Evolutionary conservation across 441 rosid genomes (phyloP), one percentile per base, ranked within the genome.

Genomic region (Geranium incanum): DNA sequence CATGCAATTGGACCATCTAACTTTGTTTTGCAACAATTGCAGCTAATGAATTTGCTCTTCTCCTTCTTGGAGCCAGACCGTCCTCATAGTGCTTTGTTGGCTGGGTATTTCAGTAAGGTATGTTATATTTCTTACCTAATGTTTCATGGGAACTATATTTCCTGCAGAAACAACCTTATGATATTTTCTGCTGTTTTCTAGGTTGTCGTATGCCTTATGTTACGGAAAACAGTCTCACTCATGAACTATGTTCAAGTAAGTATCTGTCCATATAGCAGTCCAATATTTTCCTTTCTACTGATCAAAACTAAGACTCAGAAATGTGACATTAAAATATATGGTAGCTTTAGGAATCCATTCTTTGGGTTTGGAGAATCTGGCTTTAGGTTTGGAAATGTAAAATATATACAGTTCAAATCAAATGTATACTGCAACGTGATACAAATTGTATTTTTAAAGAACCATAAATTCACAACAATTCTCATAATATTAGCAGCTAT

Each of bases 71-170:
- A 88, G 82, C 94, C 97, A 3, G 80, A 84, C 74, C 94, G 88
- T 76, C 84, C 84, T 76, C 99, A 93, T 76, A 91, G 95, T 79
- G 88, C 97, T 4, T 81, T 89, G 81, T 83, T 90, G 76, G 99
- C 99, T 70, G 99, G 99, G 70, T 95, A 91, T 81, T 95, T 95
- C 59, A 88, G 99, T 84, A 95, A 95, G 91, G 99, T 95, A 70
- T 75, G 72, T 62, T 71, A 48, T 57, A 21, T 69, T 43, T 21
- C 68, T 38, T 13, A 13, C 70, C 70, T 59, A 12, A 18, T 67
- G 16, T 33, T 71, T 36, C 19, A 23, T 1, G 19, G 28, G 18
- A 15, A 7, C 33, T 52, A 36, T 39, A 67, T 71, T 3, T 11
- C 70, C 62, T 76, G 52, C 9, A 1, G 3, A 33, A 72, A 23